Evolutionary conservation across 1,284 basidiomycete genomes (phyloP).

Genomic region (Neolentinus lepideus): DNA sequence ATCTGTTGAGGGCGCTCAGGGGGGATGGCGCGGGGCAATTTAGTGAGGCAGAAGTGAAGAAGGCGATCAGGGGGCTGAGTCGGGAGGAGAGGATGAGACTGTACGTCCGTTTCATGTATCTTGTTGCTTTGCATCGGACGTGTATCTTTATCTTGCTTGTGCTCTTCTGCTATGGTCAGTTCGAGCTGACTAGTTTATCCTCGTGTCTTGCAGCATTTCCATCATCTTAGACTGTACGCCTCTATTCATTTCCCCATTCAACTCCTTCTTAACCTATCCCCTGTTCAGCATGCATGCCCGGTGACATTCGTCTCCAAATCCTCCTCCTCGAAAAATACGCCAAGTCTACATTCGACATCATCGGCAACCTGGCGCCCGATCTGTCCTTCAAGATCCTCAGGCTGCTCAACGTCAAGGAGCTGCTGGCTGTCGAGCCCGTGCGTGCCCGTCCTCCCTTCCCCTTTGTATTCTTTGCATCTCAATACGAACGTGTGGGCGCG

Average conservation of each 20-base stretch:
- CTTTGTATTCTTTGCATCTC: too few species aligned
- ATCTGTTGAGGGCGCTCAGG: slow-evolving; percentile 40
- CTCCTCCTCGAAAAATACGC: slow-evolving; percentile 78
- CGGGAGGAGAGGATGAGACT: slow-evolving; percentile 65
- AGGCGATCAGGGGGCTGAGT: slow-evolving; percentile 50
- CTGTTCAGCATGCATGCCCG: slow-evolving; percentile 56
- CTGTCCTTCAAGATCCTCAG: slow-evolving; percentile 63
- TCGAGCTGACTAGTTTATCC: not conserved
- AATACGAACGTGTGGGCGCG: too few species aligned
- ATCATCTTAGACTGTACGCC: slow-evolving; percentile 50
- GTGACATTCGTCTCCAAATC: slow-evolving; percentile 73
- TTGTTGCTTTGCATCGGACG: not conserved
- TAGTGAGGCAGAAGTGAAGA: slow-evolving; percentile 60
- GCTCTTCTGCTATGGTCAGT: not conserved
- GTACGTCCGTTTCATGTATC: slow-evolving; percentile 31
- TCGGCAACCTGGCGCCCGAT: slow-evolving; percentile 65
- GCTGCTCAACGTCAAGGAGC: slow-evolving; percentile 56
- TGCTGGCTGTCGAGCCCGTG: slow-evolving; percentile 53
- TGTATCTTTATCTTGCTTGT: not conserved
- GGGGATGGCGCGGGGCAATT: slow-evolving; percentile 50
- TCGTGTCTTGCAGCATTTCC: slow-evolving; percentile 34
- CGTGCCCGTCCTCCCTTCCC: slow-evolving; percentile 14
- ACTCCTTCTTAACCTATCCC: slow-evolving; percentile 4
- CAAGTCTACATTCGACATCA: slow-evolving; percentile 73
- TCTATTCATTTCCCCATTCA: not conserved